phyloP scores from a whole-genome alignment of 331 rosid genomes.

The Ulmus americana region DNA sequence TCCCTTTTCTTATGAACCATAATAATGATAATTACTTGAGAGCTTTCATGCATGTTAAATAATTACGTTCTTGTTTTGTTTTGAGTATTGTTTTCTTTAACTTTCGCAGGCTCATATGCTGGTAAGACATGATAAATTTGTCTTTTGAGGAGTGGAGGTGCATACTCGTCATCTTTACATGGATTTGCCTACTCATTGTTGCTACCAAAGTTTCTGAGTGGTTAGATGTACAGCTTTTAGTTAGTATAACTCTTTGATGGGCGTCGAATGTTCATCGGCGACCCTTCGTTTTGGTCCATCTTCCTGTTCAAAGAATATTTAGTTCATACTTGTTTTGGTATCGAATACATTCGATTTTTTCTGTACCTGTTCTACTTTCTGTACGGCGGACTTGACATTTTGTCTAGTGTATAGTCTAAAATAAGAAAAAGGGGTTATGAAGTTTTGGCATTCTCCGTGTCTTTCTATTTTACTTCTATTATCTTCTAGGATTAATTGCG shows the following conservation, averaged over 20 bases:
- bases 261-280: not conserved
- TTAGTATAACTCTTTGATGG: not conserved
- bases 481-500: too few species aligned
- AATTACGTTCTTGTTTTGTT: not conserved
- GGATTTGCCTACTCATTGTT: not conserved
- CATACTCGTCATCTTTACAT: not conserved
- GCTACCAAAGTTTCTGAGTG: conserved; percentile 4
- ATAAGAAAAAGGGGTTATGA: not conserved
- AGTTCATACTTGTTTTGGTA: not conserved
- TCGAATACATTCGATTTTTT: not conserved
- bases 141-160: not conserved
- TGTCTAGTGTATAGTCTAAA: conserved; percentile 8
- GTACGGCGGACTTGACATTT: conserved; percentile 5
- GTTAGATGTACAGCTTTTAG: conserved; percentile 13
- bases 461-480: too few species aligned
- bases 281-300: not conserved
- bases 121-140: not conserved
- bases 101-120: not conserved
- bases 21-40: too few species aligned
- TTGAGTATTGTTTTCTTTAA: not conserved
- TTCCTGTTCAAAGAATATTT: not conserved
- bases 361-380: not conserved
- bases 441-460: not conserved
- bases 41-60: too few species aligned
- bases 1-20: too few species aligned